phyloP scores from a whole-genome alignment of 805 yeast species.

The Lipomyces spencermartinsiae region DNA sequence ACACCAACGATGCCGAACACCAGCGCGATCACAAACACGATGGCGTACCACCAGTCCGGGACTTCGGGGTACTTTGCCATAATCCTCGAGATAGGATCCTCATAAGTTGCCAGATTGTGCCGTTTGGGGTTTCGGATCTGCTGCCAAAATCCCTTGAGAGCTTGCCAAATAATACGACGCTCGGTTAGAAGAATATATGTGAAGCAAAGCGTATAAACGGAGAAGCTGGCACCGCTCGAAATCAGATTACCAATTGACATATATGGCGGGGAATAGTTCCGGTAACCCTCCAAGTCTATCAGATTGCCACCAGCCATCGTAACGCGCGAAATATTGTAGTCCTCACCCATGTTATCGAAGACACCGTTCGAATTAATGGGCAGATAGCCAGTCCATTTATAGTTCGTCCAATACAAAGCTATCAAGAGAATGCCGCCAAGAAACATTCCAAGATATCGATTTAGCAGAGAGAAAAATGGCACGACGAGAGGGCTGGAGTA shows the following conservation, averaged over 20 bases:
- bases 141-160: slow-evolving; percentile 3
- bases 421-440: slow-evolving; percentile 61
- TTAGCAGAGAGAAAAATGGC: slow-evolving; percentile 54
- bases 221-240: slow-evolving; percentile 58
- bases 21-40: slow-evolving; percentile 52
- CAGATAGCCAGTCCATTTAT: slow-evolving; percentile 52
- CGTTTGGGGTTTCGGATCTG: slow-evolving; percentile 43
- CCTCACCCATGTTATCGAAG: slow-evolving; percentile 41
- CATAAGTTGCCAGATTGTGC: slow-evolving; percentile 9
- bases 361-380: slow-evolving; percentile 55
- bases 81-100: slow-evolving; percentile 53
- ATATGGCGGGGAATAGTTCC: slow-evolving; percentile 66
- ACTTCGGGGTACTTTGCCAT: slow-evolving; percentile 66
- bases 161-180: slow-evolving; percentile 31
- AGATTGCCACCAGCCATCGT: slow-evolving; percentile 48
- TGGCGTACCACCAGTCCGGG: slow-evolving; percentile 49
- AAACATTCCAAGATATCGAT: slow-evolving; percentile 46
- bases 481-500: slow-evolving; percentile 51
- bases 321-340: slow-evolving; percentile 58
- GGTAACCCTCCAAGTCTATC: slow-evolving; percentile 56
- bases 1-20: slow-evolving; percentile 44
- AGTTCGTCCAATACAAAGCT: slow-evolving; percentile 58
- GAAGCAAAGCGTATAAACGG: slow-evolving; percentile 60
- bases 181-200: slow-evolving; percentile 56
- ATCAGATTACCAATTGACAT: slow-evolving; percentile 58